Evolutionary conservation across 2,329 filamentous ascomycete species (phyloP).

Genomic region (Fusarium luffae): DNA sequence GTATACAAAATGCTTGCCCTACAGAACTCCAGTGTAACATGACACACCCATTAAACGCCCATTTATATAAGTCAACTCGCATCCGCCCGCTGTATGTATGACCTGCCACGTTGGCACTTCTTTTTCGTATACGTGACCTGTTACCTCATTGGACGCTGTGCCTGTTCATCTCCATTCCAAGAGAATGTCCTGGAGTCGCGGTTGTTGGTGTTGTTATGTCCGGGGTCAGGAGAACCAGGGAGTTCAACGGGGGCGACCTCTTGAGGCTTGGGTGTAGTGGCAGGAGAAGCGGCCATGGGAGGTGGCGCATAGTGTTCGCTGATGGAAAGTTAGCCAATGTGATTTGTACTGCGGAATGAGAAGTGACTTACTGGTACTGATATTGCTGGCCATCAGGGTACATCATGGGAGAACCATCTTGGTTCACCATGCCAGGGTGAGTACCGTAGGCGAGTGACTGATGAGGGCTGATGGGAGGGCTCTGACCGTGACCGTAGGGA

Average conservation of each 20-base stretch:
- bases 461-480: constrained; percentile 51
- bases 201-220: constrained; percentile 36
- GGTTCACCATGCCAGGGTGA: constrained; percentile 35
- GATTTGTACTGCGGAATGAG: neutral
- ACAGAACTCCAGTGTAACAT: constrained; percentile 27
- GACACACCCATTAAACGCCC: constrained; percentile 19
- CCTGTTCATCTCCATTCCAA: constrained; percentile 48
- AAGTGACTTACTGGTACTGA: constrained; percentile 46
- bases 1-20: constrained; percentile 10
- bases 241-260: constrained; percentile 50
- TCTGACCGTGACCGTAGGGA: constrained; percentile 45
- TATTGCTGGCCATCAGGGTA: constrained; percentile 3
- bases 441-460: constrained; percentile 34
- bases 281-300: constrained; percentile 26
- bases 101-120: constrained; percentile 5
- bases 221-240: constrained; percentile 47
- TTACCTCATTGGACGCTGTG: constrained; percentile 42
- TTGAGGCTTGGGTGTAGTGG: constrained; percentile 33
- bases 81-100: constrained; percentile 13
- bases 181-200: constrained; percentile 41
- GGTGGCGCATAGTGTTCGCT: constrained; percentile 33
- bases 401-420: constrained; percentile 34
- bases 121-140: neutral
- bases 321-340: constrained; percentile 2
- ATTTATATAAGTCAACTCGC: constrained; percentile 4